These are phyloP conservation scores for Trametes cubensis DNA, from an alignment of 768 basidiomycete genomes.

Conservation along the genomic window DNA sequence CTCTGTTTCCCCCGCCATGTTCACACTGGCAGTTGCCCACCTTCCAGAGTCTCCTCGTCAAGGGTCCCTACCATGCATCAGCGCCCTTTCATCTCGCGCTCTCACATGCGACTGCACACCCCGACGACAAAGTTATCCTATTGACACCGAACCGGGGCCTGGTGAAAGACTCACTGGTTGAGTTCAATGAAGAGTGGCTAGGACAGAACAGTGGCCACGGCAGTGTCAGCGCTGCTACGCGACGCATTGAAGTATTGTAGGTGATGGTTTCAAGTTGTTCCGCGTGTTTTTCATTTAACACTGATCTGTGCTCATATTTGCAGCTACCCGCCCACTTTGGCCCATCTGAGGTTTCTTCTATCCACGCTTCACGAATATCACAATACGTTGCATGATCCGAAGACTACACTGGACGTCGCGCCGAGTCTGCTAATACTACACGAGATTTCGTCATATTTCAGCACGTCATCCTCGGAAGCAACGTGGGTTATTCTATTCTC, in stretches of 20 bases:
- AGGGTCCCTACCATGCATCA: conserved; percentile 65
- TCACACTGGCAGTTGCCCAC: conserved; percentile 56
- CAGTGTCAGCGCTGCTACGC: conserved; percentile 26
- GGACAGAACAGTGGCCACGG: conserved; percentile 36
- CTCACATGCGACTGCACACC: conserved; percentile 44
- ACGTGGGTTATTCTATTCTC: conserved; percentile 27
- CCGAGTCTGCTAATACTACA: conserved; percentile 62
- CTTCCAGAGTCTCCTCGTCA: conserved; percentile 61
- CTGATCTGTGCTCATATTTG: conserved; percentile 9
- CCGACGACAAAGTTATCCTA: conserved; percentile 46
- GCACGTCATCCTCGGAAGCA: conserved; percentile 14
- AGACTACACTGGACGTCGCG: conserved; percentile 40
- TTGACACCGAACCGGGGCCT: conserved; percentile 55
- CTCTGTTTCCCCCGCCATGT: conserved; percentile 46
- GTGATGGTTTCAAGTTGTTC: conserved; percentile 32
- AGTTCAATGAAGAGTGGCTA: conserved; percentile 52
- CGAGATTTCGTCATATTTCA: conserved; percentile 62
- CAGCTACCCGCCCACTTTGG: conserved; percentile 69
- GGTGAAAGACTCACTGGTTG: conserved; percentile 45
- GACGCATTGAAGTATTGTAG: conserved; percentile 53
- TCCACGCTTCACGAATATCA: conserved; percentile 47
- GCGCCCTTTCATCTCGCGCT: conserved; percentile 70
- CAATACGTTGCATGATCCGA: conserved; percentile 31
- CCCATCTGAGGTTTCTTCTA: conserved; percentile 56
- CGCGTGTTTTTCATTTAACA: background rate